A percentile compares a stretch with the other conserved stretches of the same genome.
Evolutionary conservation across 108 stramenopile genomes (phyloP).

Genomic region (Cyclotella baltica): DNA sequence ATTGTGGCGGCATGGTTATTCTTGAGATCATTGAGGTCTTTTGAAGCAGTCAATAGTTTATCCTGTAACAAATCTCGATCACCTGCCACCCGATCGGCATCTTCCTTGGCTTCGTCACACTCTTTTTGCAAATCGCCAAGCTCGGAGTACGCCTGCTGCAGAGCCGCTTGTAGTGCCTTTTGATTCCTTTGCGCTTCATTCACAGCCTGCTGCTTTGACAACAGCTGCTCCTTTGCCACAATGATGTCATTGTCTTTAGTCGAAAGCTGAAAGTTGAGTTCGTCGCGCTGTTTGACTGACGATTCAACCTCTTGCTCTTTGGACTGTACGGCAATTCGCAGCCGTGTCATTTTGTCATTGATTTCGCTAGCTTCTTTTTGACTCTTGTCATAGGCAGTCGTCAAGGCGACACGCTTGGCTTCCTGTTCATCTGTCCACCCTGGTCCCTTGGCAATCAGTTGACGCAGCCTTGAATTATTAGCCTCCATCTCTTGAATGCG

Average conservation of each 20-base stretch:
- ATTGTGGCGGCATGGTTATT: neutral
- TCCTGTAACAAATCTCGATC: neutral
- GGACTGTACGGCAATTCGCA: neutral
- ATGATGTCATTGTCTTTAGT: neutral
- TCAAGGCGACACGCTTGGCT: neutral
- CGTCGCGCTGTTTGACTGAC: slow-evolving; percentile 5
- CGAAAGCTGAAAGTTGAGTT: slow-evolving; percentile 1
- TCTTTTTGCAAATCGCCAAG: neutral
- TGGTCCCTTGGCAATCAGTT: slow-evolving; percentile 9
- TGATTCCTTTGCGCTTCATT: slow-evolving; percentile 4
- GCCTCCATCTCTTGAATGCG: slow-evolving; percentile 8
- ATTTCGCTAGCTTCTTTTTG: slow-evolving; percentile 10
- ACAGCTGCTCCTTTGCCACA: slow-evolving; percentile 1
- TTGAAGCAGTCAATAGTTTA: neutral
- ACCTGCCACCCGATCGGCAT: neutral
- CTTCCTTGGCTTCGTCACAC: slow-evolving; percentile 10
- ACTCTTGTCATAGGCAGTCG: slow-evolving; percentile 2
- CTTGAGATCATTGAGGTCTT: neutral
- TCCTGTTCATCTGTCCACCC: slow-evolving; percentile 22
- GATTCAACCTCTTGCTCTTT: slow-evolving; percentile 21
- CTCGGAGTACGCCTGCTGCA: slow-evolving; percentile 2
- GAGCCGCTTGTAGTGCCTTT: neutral
- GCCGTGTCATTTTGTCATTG: neutral
- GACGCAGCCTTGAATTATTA: neutral
- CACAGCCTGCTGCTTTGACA: neutral